Evolutionary conservation across 2,329 filamentous ascomycete species (phyloP), one percentile per base, ranked within the genome.

Genomic region (Penicillium sp.): DNA sequence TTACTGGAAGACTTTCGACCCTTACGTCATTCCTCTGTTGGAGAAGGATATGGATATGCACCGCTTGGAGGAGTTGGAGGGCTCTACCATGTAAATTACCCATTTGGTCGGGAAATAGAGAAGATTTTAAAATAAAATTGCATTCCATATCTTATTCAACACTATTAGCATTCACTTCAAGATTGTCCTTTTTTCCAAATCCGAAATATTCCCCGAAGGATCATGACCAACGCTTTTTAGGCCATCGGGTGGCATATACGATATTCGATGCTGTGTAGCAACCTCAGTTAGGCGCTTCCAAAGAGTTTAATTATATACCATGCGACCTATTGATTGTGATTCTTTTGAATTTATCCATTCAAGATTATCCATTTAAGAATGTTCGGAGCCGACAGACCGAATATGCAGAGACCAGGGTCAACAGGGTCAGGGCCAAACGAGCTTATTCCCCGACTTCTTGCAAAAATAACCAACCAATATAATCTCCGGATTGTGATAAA

Each of bases 1-100:
- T 0, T 89, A 89, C 78, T 89, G 86, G 86, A 82, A 88, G 77
- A 89, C 87, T 1, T 90, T 90, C 64, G 87, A 90, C 69, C 85
- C 86, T 6, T 90, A 89, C 64, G 87, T 90, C 31, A 77, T 84
- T 46, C 88, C 87, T 3, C 68, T 90, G 55, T 73, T 91, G 48
- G 86, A 85, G 62, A 80, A 80, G 68, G 79, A 82, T 9, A 90
- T 90, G 86, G 87, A 90, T 69, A 70, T 90, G 58, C 77, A 86
- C 51, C 77, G 87, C 44, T 81, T 84, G 60, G 84, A 89, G 69
- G 88, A 91, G 73, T 88, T 65, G 84, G 87, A 55, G 47, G 52
- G 52, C 27, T 55, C 52, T 55, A 46, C 47, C 6, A 55, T 55
- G 52, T 55, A 55, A 51, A 45, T 23, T 29, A 23, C 29, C 8